A percentile compares a stretch with the other conserved stretches of the same genome.
Conservation (phyloP, 352 stramenopile species). For the Elongisporangium anandrum region DNA sequence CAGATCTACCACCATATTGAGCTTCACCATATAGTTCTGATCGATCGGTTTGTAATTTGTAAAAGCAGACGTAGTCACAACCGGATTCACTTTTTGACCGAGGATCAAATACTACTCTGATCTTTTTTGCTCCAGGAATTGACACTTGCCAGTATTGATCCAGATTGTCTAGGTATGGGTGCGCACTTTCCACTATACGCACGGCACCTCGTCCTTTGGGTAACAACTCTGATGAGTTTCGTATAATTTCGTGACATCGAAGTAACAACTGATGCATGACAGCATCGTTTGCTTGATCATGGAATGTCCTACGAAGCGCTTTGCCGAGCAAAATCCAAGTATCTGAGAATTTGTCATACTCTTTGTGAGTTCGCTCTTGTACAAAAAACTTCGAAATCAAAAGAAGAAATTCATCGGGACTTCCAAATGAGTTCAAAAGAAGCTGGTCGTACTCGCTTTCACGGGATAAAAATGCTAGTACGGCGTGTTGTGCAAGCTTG, state of each 20-base stretch:
- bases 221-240: constrained; percentile 27
- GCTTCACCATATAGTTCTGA: constrained; percentile 38
- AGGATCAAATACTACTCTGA: constrained; percentile 68
- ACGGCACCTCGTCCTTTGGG: constrained; percentile 39
- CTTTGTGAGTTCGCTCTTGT: constrained; percentile 10
- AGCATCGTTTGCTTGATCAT: constrained; percentile 14
- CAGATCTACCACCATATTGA: constrained; percentile 59
- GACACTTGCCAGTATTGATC: constrained; percentile 67
- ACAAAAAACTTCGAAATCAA: constrained; percentile 41
- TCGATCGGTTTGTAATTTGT: constrained; percentile 50
- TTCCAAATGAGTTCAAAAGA: constrained; percentile 28
- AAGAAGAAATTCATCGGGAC: constrained; percentile 30
- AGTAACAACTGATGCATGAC: constrained; percentile 4
- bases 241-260: constrained; percentile 30
- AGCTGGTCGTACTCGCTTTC: constrained; percentile 7
- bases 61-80: constrained; percentile 69
- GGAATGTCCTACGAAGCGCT: constrained; percentile 16
- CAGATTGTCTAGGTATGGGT: constrained; percentile 67
- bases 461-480: constrained; percentile 32
- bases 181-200: constrained; percentile 55
- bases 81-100: constrained; percentile 62
- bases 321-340: constrained; percentile 19
- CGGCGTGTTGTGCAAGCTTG: constrained; percentile 43
- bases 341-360: constrained; percentile 16
- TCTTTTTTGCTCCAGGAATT: constrained; percentile 59